These are phyloP conservation scores for Pleomassaria siparia DNA, from an alignment of 2,329 filamentous ascomycete species.

Conservation along the genomic window DNA sequence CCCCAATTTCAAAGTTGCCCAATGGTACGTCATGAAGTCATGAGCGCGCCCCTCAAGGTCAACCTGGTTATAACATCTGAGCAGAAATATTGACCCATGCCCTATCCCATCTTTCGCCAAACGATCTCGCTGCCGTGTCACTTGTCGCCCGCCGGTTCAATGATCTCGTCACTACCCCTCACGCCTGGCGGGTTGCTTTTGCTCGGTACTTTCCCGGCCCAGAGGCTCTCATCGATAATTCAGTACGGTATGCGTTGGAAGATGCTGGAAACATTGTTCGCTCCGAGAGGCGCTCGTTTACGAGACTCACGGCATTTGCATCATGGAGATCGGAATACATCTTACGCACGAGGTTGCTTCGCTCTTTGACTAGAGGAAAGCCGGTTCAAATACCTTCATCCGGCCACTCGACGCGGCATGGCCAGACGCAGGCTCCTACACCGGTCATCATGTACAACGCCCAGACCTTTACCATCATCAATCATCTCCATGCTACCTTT, in stretches of 20 bases:
- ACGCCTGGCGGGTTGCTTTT: slow-evolving; percentile 93
- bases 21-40: slow-evolving; percentile 66
- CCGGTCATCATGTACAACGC: slow-evolving; percentile 85
- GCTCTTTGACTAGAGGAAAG: slow-evolving; percentile 80
- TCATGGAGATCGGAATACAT: slow-evolving; percentile 98
- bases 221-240: slow-evolving; percentile 52
- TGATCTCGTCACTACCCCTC: slow-evolving; percentile 80
- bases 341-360: slow-evolving; percentile 77
- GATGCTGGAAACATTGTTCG: slow-evolving; percentile 51
- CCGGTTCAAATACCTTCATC: slow-evolving; percentile 60
- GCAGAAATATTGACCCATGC: slow-evolving; percentile 90
- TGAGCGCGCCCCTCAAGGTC: background rate
- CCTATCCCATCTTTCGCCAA: slow-evolving; percentile 83
- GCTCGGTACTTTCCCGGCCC: slow-evolving; percentile 85
- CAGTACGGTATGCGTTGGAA: slow-evolving; percentile 49
- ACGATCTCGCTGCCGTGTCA: slow-evolving; percentile 78
- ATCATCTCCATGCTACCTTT: slow-evolving; percentile 78
- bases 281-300: slow-evolving; percentile 77
- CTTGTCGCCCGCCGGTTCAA: slow-evolving; percentile 89
- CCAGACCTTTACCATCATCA: slow-evolving; percentile 76
- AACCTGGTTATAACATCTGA: slow-evolving; percentile 11
- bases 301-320: slow-evolving; percentile 77
- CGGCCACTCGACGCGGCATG: slow-evolving; percentile 55
- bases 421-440: slow-evolving; percentile 64
- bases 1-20: slow-evolving; percentile 65